phyloP scores from a whole-genome alignment of 139 green algal genomes.

The Picochlorum sp. region DNA sequence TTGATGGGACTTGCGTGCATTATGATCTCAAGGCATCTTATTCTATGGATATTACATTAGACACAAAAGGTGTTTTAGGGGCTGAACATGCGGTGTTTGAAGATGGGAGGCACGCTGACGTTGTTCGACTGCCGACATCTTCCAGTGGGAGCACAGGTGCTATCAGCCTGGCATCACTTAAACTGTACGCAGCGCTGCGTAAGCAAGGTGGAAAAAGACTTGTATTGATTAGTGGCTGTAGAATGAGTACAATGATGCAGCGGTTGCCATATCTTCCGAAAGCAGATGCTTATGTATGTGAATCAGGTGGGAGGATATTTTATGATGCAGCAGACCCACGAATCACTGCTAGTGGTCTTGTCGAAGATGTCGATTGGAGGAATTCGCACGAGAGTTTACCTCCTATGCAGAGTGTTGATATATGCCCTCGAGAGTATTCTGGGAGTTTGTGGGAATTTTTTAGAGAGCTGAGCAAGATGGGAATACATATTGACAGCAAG shows the following conservation, averaged over 20 bases:
- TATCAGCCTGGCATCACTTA: constrained; percentile 10
- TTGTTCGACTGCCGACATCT: background rate
- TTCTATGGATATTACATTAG: background rate
- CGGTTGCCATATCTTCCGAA: constrained; percentile 2
- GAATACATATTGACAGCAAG: background rate
- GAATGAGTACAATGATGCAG: background rate
- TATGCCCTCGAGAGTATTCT: too few relatives aligned
- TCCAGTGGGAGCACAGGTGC: constrained; percentile 7
- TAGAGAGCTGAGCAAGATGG: background rate
- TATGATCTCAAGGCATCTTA: constrained; percentile 1
- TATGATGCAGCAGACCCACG: background rate
- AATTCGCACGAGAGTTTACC: background rate
- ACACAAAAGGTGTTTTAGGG: background rate
- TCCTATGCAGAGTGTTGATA: background rate
- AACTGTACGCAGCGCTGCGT: constrained; percentile 1
- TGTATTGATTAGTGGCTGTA: background rate
- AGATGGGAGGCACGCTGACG: background rate
- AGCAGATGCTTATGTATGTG: constrained; percentile 5
- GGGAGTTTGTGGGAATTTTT: background rate
- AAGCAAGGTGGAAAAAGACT: background rate
- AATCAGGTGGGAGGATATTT: constrained; percentile 6
- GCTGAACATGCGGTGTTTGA: background rate
- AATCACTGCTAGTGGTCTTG: background rate
- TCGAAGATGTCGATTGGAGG: constrained; percentile 4
- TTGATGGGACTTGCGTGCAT: constrained; percentile 26